Evolutionary conservation across 345 rosid genomes (phyloP), one percentile per base, ranked within the genome.

Genomic region (Eucalyptus erythrocorys): DNA sequence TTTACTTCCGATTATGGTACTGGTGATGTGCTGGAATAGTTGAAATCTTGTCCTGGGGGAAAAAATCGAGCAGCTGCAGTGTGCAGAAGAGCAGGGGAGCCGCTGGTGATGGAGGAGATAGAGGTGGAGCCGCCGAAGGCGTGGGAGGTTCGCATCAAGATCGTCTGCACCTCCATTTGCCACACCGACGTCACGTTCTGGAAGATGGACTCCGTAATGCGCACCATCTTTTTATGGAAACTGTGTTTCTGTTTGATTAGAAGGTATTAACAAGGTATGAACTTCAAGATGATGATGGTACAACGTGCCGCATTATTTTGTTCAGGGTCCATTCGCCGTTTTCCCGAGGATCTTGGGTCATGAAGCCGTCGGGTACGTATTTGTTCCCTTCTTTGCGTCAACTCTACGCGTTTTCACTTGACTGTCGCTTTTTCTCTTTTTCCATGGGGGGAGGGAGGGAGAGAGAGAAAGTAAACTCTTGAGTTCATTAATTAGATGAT

Each of bases 271-370:
- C 43, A 4, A 48, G 37, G 11, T 48, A 11, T 34, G 16, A 15
- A 47, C 21, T 48, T 71, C 8, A 19, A 49, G 22, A 21, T 68
- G 85, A 48, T 26, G 51, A 13, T 32, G 59, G 48, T 5, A 2
- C 19, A 40, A 27, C 27, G 11, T n/a, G 19, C 43, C 8, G 26
- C 76, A 48, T 87, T n/a, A 59, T 2, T 22, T 55, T 86, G 51
- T 92, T 4, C 87, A 94, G 98, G 94, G 91, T 57, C 96, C 98
- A 2, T 1, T 79, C 51, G 88, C 93, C 21, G 22, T 55, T 43
- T 94, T 93, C 89, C 98, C 97, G 5, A 93, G 93, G 90, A 94
- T 97, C 64, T 68, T 97, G 10, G 98, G 97, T 37, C 98, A 97
- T 48, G 96, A 97, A 92, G 97, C 98, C 6, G 93, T 90, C 85